phyloP scores from a whole-genome alignment of 1,139 yeast genomes.

The Geotrichum restrictum region DNA sequence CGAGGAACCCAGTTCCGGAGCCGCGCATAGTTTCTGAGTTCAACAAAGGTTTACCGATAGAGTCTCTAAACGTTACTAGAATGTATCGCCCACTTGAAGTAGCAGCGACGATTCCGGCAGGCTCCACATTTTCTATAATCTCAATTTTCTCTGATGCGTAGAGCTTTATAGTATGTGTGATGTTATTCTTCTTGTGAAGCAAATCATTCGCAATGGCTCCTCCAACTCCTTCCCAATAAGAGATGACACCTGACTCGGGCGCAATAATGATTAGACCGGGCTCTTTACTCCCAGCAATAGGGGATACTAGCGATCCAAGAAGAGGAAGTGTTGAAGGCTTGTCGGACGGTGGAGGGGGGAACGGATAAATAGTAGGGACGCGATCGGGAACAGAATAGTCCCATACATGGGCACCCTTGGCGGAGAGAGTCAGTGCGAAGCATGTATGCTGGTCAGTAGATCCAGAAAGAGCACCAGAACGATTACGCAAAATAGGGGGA shows the following conservation, averaged over 20 bases:
- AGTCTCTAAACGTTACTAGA: slow-evolving; percentile 61
- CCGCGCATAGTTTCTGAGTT: slow-evolving; percentile 31
- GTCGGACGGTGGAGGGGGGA: slow-evolving; percentile 33
- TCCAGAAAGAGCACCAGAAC: slow-evolving; percentile 42
- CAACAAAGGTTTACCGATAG: slow-evolving; percentile 56
- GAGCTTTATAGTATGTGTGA: slow-evolving; percentile 40
- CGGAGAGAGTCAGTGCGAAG: slow-evolving; percentile 54
- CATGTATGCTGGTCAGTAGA: slow-evolving; percentile 52
- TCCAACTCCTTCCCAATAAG: slow-evolving; percentile 64
- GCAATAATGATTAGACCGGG: slow-evolving; percentile 68
- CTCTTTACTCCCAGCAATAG: slow-evolving; percentile 57
- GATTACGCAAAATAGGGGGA: slow-evolving; percentile 46
- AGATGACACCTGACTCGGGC: slow-evolving; percentile 52
- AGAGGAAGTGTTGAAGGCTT: slow-evolving; percentile 41
- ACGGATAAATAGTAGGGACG: slow-evolving; percentile 51
- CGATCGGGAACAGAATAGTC: slow-evolving; percentile 57
- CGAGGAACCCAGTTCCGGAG: slow-evolving; percentile 34
- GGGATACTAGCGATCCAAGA: slow-evolving; percentile 62
- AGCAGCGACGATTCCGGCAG: slow-evolving; percentile 68
- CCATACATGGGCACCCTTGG: slow-evolving; percentile 62
- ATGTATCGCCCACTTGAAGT: slow-evolving; percentile 69
- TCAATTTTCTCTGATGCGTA: slow-evolving; percentile 45
- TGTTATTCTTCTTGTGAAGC: slow-evolving; percentile 42
- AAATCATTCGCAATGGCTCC: slow-evolving; percentile 67
- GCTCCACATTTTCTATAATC: slow-evolving; percentile 60